A percentile compares a stretch with the other conserved stretches of the same genome.
phyloP scores from a whole-genome alignment of 1,284 basidiomycete species.

The Gomphus sp. region DNA sequence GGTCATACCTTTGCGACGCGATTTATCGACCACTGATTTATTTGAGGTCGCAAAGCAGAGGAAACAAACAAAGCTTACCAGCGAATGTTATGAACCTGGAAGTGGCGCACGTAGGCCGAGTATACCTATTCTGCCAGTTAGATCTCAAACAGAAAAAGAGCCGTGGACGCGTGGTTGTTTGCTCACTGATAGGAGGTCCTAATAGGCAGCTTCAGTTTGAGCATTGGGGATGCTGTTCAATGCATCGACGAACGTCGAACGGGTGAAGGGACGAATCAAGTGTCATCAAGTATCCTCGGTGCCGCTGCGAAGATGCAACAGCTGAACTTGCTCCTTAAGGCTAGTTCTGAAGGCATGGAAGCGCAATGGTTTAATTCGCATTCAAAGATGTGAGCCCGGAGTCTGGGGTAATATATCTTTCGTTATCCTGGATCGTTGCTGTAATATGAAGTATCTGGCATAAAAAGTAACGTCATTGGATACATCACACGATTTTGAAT shows the following conservation, averaged over 20 bases:
- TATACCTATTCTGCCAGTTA: constrained; percentile 44
- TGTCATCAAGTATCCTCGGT: not conserved
- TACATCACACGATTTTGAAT: not conserved
- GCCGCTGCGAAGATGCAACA: not conserved
- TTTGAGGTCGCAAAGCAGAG: constrained; percentile 8
- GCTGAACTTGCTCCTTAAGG: not conserved
- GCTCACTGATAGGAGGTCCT: constrained; percentile 38
- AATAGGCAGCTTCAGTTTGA: not conserved
- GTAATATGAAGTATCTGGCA: not conserved
- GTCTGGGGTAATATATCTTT: not conserved
- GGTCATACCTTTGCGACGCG: constrained; percentile 50
- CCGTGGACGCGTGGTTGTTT: not conserved
- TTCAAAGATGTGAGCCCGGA: not conserved
- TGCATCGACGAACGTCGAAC: not conserved
- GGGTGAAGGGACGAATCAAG: not conserved
- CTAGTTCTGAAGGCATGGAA: not conserved
- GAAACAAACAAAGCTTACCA: constrained; percentile 40
- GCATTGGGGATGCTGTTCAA: not conserved
- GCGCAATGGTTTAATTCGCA: not conserved
- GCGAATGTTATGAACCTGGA: constrained; percentile 61
- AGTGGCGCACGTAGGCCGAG: constrained; percentile 77
- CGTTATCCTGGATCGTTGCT: not conserved
- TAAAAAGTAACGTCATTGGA: not conserved
- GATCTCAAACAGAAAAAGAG: not conserved
- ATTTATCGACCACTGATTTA: not conserved